Percentiles rank a stretch among this genome's conserved stretches.
These are phyloP conservation scores for Fraxinus anomala DNA, from an alignment of 257 asterid species.

Conservation along the genomic window DNA sequence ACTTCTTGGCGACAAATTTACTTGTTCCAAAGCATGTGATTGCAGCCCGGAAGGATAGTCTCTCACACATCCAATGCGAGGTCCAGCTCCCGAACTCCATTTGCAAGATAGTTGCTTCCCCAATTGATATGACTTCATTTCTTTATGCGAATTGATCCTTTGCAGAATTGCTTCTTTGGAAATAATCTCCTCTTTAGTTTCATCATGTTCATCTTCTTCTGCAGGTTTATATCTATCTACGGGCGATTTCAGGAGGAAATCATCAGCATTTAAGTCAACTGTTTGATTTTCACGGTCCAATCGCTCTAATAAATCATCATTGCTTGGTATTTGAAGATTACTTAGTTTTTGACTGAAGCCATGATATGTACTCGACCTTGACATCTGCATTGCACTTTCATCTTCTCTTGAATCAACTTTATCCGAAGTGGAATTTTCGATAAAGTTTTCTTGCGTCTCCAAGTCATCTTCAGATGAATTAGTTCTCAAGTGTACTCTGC, in stretches of 20 bases:
- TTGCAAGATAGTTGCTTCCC: constrained; percentile 41
- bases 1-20: constrained; percentile 37
- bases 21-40: constrained; percentile 45
- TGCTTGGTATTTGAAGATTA: constrained; percentile 40
- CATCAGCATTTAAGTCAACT: constrained; percentile 2
- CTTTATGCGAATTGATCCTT: constrained; percentile 40
- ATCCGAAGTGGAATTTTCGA: constrained; percentile 11
- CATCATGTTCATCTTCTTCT: constrained; percentile 14
- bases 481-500: constrained; percentile 33
- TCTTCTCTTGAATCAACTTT: constrained; percentile 22
- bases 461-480: constrained; percentile 44
- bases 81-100: constrained; percentile 56
- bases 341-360: constrained; percentile 31
- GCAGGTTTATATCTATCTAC: constrained; percentile 19
- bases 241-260: constrained; percentile 26
- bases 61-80: constrained; percentile 42
- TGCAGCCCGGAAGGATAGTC: constrained; percentile 51
- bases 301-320: constrained; percentile 26
- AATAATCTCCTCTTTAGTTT: constrained; percentile 21
- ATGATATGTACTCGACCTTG: constrained; percentile 22
- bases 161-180: constrained; percentile 32
- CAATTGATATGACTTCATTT: constrained; percentile 38
- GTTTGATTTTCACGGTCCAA: constrained; percentile 26
- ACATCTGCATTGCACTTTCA: background rate
- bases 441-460: constrained; percentile 26